Evolutionary conservation across 345 rosid genomes (phyloP).

Genomic region (Rhizophora mangle): DNA sequence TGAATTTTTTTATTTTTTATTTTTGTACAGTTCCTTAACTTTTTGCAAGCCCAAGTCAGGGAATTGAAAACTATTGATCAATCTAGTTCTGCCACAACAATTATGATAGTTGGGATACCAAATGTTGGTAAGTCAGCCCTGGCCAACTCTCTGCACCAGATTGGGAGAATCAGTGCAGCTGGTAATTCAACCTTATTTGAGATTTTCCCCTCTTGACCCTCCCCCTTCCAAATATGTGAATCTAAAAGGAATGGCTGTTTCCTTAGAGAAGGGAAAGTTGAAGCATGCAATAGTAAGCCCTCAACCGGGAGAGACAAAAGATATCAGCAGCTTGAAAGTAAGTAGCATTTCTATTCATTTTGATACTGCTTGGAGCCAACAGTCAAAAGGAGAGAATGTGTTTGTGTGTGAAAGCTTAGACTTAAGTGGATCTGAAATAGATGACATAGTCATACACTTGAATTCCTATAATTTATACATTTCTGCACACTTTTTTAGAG

Average conservation of each 20-base stretch:
- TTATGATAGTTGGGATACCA: conserved; percentile 79
- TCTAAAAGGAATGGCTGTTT: not conserved
- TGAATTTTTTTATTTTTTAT: not conserved
- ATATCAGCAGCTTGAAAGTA: conserved; percentile 84
- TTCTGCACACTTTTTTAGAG: no score
- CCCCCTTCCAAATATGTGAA: not conserved
- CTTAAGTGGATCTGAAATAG: no score
- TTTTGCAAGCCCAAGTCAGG: conserved; percentile 65
- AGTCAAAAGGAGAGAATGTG: not conserved
- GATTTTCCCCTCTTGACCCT: not conserved
- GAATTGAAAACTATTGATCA: conserved; percentile 44
- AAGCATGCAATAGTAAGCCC: conserved; percentile 68
- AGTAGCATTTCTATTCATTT: conserved; percentile 1
- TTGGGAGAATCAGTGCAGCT: conserved; percentile 77
- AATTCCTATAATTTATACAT: no score
- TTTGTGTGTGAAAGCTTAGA: not conserved
- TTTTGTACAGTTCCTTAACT: conserved; percentile 58
- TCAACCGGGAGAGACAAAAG: conserved; percentile 81
- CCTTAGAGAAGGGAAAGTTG: conserved; percentile 73
- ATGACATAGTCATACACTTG: no score
- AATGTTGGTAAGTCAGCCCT: conserved; percentile 89
- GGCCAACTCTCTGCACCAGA: conserved; percentile 72
- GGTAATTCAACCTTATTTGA: conserved; percentile 35
- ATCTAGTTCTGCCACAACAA: conserved; percentile 44
- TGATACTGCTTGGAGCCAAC: not conserved